A percentile compares a stretch with the other conserved stretches of the same genome.
Conservation (phyloP, 2,329 filamentous ascomycete genomes). For the Apiospora koreana region DNA sequence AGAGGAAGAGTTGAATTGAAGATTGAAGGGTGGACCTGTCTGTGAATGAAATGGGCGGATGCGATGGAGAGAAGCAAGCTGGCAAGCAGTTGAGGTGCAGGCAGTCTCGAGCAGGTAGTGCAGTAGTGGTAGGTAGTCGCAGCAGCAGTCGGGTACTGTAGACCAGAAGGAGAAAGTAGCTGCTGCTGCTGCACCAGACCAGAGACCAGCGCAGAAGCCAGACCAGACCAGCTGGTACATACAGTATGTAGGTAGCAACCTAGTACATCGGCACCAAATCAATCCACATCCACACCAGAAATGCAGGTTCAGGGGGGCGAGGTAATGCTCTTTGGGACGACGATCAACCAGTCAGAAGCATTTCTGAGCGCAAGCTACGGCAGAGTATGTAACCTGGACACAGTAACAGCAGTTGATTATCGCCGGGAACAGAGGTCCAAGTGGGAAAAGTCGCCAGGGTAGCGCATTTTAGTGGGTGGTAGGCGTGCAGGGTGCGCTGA, state of each 20-base stretch:
- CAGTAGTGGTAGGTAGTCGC: not conserved
- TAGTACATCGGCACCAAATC: not conserved
- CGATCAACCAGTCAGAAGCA: constrained; percentile 4
- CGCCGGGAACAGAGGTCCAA: constrained; percentile 6
- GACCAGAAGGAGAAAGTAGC: not conserved
- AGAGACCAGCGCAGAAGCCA: too few relatives aligned
- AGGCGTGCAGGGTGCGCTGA: constrained; percentile 4
- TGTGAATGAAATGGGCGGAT: constrained; percentile 5
- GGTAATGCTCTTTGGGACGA: not conserved
- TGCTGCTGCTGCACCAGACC: too few relatives aligned
- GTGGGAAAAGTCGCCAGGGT: constrained; percentile 1
- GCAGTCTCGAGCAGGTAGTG: not conserved
- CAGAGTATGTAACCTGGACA: constrained; percentile 4
- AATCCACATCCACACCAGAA: not conserved
- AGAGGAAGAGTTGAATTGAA: not conserved
- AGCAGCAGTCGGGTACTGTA: not conserved
- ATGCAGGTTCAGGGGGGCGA: not conserved
- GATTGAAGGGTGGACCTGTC: constrained; percentile 4
- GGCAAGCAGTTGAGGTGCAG: too few relatives aligned
- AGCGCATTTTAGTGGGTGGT: not conserved
- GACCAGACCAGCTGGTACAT: not conserved
- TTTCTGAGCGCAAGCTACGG: not conserved
- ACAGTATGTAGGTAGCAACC: not conserved
- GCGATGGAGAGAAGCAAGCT: not conserved
- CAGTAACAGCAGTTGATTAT: constrained; percentile 4